Evolutionary conservation across 2,329 filamentous ascomycete species (phyloP).

Genomic region (Aschersonia sp.): DNA sequence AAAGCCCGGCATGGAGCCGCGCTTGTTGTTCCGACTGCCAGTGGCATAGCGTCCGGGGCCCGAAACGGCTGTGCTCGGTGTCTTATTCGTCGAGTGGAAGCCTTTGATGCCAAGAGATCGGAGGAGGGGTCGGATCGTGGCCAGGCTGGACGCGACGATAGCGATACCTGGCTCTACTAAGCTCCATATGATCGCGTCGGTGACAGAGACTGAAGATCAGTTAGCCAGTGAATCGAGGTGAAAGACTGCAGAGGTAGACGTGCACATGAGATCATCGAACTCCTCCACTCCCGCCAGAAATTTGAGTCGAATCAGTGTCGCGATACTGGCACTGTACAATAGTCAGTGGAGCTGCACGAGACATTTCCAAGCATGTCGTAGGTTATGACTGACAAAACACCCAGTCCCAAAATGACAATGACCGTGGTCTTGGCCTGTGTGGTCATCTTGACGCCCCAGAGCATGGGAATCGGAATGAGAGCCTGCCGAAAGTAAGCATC

Average conservation of each 20-base stretch:
- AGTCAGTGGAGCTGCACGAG: background rate
- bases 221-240: conserved; percentile 7
- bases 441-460: conserved; percentile 39
- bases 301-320: conserved; percentile 35
- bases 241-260: conserved; percentile 5
- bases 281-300: conserved; percentile 30
- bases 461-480: conserved; percentile 36
- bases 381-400: conserved; percentile 22
- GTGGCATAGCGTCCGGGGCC: conserved; percentile 11
- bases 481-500: conserved; percentile 16
- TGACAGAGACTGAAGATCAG: conserved; percentile 24
- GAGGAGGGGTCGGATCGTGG: conserved; percentile 38
- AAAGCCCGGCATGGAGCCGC: conserved; percentile 14
- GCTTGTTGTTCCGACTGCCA: conserved; percentile 10
- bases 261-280: conserved; percentile 32
- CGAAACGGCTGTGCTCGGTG: conserved; percentile 16
- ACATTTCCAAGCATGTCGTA: background rate
- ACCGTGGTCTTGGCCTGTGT: conserved; percentile 36
- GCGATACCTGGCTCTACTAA: conserved; percentile 41
- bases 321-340: conserved; percentile 30
- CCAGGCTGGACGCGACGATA: conserved; percentile 37
- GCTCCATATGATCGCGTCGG: conserved; percentile 40
- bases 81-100: conserved; percentile 26
- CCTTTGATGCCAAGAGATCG: conserved; percentile 30
- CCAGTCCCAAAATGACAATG: conserved; percentile 31